A percentile compares a stretch with the other conserved stretches of the same genome.
phyloP scores from a whole-genome alignment of 768 basidiomycete genomes.

The Boletus fagicola region DNA sequence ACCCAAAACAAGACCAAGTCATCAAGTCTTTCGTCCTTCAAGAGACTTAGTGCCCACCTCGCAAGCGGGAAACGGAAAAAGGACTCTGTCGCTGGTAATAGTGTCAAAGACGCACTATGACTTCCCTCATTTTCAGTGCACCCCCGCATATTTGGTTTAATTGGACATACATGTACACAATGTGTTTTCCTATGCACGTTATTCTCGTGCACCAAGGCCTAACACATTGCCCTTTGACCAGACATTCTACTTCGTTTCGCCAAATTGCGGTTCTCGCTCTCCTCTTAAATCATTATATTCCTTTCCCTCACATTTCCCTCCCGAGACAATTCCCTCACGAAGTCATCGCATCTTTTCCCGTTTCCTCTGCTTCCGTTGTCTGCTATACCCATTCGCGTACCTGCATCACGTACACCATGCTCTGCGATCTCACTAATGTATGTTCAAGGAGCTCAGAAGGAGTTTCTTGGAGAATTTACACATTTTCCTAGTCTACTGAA shows the following conservation, averaged over 20 bases:
- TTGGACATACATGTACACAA: slow-evolving; percentile 23
- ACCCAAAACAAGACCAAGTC: slow-evolving; percentile 53
- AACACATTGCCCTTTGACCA: slow-evolving; percentile 6
- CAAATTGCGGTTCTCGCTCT: slow-evolving; percentile 5
- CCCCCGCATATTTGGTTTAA: slow-evolving; percentile 19
- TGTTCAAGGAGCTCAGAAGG: slow-evolving; percentile 11
- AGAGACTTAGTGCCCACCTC: slow-evolving; percentile 47
- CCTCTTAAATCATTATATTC: slow-evolving; percentile 15
- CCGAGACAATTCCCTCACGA: neutral
- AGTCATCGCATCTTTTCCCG: slow-evolving; percentile 17
- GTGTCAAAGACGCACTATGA: slow-evolving; percentile 41
- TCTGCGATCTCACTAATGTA: slow-evolving; percentile 34
- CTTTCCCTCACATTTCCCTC: slow-evolving; percentile 14
- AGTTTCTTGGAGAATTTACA: slow-evolving; percentile 17
- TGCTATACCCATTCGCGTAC: slow-evolving; percentile 33
- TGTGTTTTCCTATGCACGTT: slow-evolving; percentile 14
- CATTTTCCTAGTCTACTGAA: neutral
- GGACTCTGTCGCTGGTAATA: slow-evolving; percentile 48
- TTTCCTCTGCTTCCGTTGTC: slow-evolving; percentile 11
- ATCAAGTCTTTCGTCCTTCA: slow-evolving; percentile 54
- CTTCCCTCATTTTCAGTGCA: slow-evolving; percentile 12
- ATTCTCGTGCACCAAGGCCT: slow-evolving; percentile 13
- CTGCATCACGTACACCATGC: slow-evolving; percentile 29
- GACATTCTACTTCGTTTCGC: slow-evolving; percentile 13
- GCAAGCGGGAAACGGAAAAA: slow-evolving; percentile 49